A percentile compares a stretch with the other conserved stretches of the same genome.
Evolutionary conservation across 2,329 filamentous ascomycete genomes (phyloP).

Genomic region (Pyrenochaeta sp.): DNA sequence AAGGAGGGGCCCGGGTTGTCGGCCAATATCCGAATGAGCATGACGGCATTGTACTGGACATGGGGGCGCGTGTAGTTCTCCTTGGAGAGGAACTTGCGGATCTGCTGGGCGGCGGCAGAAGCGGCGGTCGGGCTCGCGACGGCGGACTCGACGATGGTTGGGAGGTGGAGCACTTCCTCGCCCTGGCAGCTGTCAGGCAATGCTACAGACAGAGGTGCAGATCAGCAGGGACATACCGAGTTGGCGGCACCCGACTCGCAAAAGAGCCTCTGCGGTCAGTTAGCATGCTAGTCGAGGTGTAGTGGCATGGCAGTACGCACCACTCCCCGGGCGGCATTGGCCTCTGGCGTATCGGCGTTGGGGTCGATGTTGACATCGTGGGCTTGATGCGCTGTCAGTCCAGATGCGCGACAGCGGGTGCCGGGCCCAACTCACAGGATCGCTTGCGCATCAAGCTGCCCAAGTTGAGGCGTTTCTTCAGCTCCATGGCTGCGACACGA

Average conservation of each 20-base stretch:
- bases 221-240: constrained; percentile 34
- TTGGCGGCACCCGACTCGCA: constrained; percentile 75
- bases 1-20: constrained; percentile 93
- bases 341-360: constrained; percentile 69
- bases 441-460: constrained; percentile 46
- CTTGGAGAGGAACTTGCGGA: constrained; percentile 81
- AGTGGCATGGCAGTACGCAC: constrained; percentile 56
- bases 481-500: constrained; percentile 43
- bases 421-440: constrained; percentile 26
- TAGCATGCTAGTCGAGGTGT: constrained; percentile 6
- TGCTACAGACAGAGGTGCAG: too few relatives aligned
- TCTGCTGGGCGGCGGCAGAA: constrained; percentile 77
- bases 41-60: constrained; percentile 93
- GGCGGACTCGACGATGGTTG: constrained; percentile 91
- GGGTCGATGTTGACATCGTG: constrained; percentile 36
- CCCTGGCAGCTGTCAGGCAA: constrained; percentile 59
- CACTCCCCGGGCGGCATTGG: constrained; percentile 69
- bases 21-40: constrained; percentile 89
- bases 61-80: constrained; percentile 71
- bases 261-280: constrained; percentile 70
- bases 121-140: constrained; percentile 90
- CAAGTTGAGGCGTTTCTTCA: constrained; percentile 49
- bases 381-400: constrained; percentile 29
- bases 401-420: background rate
- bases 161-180: constrained; percentile 91